Evolutionary conservation across 1,139 yeast species (phyloP).

Genomic region (Candida sp.): DNA sequence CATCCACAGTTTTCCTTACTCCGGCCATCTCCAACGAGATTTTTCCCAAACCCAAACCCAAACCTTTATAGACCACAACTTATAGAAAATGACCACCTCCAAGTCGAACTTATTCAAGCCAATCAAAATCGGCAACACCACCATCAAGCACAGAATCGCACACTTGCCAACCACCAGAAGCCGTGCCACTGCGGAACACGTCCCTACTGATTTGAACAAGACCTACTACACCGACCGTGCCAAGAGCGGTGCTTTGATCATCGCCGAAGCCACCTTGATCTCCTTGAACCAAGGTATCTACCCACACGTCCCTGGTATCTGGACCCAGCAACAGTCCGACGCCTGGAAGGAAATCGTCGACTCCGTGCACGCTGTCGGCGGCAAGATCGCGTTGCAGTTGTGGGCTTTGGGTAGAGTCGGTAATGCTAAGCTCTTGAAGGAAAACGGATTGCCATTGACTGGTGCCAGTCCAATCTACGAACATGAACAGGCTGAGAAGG

Average conservation of each 20-base stretch:
- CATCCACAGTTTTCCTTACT: constrained; percentile 1
- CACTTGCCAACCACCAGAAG: constrained; percentile 61
- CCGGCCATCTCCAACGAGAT: background rate
- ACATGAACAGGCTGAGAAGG: constrained; percentile 25
- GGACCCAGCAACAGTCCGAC: constrained; percentile 47
- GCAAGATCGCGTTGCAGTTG: constrained; percentile 51
- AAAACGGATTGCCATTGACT: constrained; percentile 26
- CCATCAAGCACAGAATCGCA: constrained; percentile 46
- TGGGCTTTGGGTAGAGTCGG: constrained; percentile 67
- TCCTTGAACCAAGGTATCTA: constrained; percentile 38
- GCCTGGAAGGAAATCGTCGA: constrained; percentile 59
- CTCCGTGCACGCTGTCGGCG: constrained; percentile 17
- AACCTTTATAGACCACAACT: no score
- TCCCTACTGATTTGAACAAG: constrained; percentile 51
- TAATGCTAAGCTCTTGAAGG: constrained; percentile 43
- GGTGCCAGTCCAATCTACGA: constrained; percentile 30
- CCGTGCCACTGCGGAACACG: constrained; percentile 48
- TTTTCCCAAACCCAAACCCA: background rate
- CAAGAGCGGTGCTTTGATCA: constrained; percentile 53
- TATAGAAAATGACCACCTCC: constrained; percentile 10
- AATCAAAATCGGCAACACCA: constrained; percentile 44
- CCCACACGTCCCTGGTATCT: constrained; percentile 58
- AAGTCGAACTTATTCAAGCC: constrained; percentile 49
- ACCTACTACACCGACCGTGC: constrained; percentile 61
- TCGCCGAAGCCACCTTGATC: constrained; percentile 39